phyloP scores from a whole-genome alignment of 2,329 filamentous ascomycete species.

The Tetracladium maxilliforme region DNA sequence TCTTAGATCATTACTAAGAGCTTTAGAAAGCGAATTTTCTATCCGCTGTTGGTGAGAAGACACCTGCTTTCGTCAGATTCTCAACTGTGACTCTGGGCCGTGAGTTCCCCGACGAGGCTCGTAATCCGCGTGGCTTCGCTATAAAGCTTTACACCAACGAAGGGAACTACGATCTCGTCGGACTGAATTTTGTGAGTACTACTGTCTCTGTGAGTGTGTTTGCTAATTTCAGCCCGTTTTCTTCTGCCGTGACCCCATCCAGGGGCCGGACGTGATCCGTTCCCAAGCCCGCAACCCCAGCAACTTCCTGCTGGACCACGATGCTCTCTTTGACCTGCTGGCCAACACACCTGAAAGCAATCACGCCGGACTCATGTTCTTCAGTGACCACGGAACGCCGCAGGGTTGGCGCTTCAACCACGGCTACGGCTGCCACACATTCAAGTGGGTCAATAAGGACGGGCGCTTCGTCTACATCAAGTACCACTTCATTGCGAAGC shows the following conservation, averaged over 20 bases:
- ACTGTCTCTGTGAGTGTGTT: background rate
- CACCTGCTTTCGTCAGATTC: no score
- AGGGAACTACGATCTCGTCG: slow-evolving; percentile 32
- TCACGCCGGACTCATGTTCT: slow-evolving; percentile 32
- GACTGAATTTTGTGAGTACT: slow-evolving; percentile 23
- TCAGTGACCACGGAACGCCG: slow-evolving; percentile 32
- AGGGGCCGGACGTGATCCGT: slow-evolving; percentile 29
- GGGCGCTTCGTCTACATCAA: slow-evolving; percentile 35
- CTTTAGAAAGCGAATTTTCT: no score
- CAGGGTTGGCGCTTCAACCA: slow-evolving; percentile 24
- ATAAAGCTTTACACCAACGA: no score
- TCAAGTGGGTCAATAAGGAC: slow-evolving; percentile 29
- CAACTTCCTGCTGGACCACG: slow-evolving; percentile 32
- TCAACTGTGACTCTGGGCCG: no score
- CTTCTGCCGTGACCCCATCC: slow-evolving; percentile 30
- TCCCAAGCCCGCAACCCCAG: slow-evolving; percentile 27
- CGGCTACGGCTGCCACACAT: slow-evolving; percentile 29
- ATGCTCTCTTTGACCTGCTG: slow-evolving; percentile 31
- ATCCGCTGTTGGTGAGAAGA: no score
- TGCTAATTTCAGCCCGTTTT: slow-evolving; percentile 22
- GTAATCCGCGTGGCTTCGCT: no score
- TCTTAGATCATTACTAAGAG: no score
- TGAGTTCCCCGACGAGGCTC: no score
- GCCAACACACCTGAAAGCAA: slow-evolving; percentile 29
- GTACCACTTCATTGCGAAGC: slow-evolving; percentile 29